Evolutionary conservation across 352 stramenopile species (phyloP), one percentile per base, ranked within the genome.

Genomic region (Phytophthora cactorum): DNA sequence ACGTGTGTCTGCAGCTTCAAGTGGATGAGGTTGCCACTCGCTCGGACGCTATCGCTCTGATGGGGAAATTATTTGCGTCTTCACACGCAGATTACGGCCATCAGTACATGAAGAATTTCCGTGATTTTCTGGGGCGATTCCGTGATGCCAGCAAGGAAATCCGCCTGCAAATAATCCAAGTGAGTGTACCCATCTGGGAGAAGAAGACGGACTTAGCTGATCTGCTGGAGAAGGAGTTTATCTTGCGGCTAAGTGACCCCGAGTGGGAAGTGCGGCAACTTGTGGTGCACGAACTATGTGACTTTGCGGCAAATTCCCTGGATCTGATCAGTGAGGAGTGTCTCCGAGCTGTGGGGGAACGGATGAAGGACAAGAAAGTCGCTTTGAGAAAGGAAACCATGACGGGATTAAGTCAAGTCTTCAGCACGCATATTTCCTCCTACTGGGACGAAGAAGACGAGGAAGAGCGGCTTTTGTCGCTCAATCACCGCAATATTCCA

Each of bases 281-380:
- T 14, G 82, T 83, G 2, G 86, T 96, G 5, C 89, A 90, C 49
- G 89, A 93, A 56, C 54, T 95, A 22, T 96, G 89, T 56, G 89
- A 96, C 51, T 78, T 95, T 10, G 85, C 87, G 1, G 85, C 81
- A 4, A 93, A 90, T 57, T 68, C 63, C n/a, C 63, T 96, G 36
- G 76, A 85, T n/a, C 51, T 78, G 25, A 81, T 95, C 11, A 88
- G 77, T 44, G 81, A 90, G 32, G 72, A 86, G 12, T 90, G 82
- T 45, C 74, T 96, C 3, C 79, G 81, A 3, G 74, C 87, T 50
- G 82, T 95, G 7, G 89, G 87, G 15, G 89, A 96, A 56, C 86
- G 89, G 9, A 93, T 96, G 86, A 95, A 95, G 59, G 89, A 96
- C 67, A 96, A 96, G 57, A 92, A 86, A 50, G 81, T 94, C 1